Evolutionary conservation across 441 rosid species (phyloP), one percentile per base, ranked within the genome.

Genomic region (Viola pubescens): DNA sequence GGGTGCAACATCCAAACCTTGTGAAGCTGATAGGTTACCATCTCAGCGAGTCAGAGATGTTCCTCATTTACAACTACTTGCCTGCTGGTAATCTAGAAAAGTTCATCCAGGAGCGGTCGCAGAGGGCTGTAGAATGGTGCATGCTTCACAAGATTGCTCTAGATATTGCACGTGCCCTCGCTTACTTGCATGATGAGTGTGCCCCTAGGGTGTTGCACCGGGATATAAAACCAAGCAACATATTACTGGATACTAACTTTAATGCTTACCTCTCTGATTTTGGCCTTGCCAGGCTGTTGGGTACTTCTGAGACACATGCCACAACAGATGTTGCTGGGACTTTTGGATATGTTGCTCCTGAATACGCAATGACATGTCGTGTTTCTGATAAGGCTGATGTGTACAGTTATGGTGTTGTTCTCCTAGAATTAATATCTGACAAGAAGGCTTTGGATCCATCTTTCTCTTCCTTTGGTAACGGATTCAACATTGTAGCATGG

Each of bases 341-440:
- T n/a, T 80, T 80, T 62, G 85, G 85, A 10, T 77, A 80, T 58
- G 82, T 80, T 49, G 84, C 84, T 53, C 84, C 84, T 41, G 84
- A 80, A 58, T 80, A 80, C 65, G 84, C 84, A 13, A 80, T 80
- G 82, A 80, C 84, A 38, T 80, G 84, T 51, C 80, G 77, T 41
- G 84, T 80, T 61, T 80, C 82, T 39, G 82, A 80, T 13, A 80
- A 80, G 73, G 84, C 84, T 1, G 84, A 80, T 69, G 84, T 80
- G 62, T 80, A 80, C 59, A 80, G 84, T 64, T 80, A 77, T 42
- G 82, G 84, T 26, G 84, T 80, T 48, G 84, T 80, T 57, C 84
- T 77, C 12, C 80, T 80, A 14, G 84, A 80, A 73, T 56, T 80
- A 48, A 70, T 80, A 42, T 80, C 84, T 6, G 82, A 80, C 73